Conservation (phyloP, 176 grass and related monocot genomes). For the Musa troglodytarum region DNA sequence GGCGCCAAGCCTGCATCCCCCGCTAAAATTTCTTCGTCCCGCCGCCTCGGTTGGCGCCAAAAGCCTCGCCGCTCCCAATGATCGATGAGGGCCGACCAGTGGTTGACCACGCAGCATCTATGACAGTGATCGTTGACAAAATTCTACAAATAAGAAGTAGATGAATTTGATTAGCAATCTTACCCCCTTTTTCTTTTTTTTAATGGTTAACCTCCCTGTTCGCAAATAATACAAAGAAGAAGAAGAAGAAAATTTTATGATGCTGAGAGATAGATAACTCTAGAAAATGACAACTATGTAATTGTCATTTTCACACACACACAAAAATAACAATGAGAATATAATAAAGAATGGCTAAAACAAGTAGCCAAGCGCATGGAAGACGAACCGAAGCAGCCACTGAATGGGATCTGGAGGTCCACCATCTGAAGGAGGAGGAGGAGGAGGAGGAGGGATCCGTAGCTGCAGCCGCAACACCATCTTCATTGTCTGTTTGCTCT, state of each 20-base stretch:
- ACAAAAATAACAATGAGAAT: conserved; percentile 23
- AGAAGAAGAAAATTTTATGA: too few species aligned
- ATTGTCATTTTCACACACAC: too few species aligned
- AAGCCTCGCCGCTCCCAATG: not conserved
- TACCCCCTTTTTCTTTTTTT: too few species aligned
- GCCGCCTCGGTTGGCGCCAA: not conserved
- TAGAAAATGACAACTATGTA: too few species aligned
- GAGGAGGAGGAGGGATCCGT: conserved; percentile 24
- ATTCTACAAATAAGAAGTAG: too few species aligned
- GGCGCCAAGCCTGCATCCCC: not conserved
- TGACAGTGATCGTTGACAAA: too few species aligned
- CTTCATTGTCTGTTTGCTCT: conserved; percentile 76
- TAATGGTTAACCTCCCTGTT: too few species aligned
- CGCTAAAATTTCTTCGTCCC: not conserved
- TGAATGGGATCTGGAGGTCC: conserved; percentile 39
- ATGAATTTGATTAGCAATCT: too few species aligned
- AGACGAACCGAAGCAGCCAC: conserved; percentile 36
- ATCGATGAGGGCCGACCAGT: too few species aligned
- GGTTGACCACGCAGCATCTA: too few species aligned
- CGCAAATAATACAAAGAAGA: too few species aligned
- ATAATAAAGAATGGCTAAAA: conserved; percentile 16
- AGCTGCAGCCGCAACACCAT: conserved; percentile 69
- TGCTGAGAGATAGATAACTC: too few species aligned
- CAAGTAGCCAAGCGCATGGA: conserved; percentile 20
- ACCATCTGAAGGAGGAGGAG: conserved; percentile 28